Conservation (phyloP, 129 eudicot species). For the Calendula officinalis region DNA sequence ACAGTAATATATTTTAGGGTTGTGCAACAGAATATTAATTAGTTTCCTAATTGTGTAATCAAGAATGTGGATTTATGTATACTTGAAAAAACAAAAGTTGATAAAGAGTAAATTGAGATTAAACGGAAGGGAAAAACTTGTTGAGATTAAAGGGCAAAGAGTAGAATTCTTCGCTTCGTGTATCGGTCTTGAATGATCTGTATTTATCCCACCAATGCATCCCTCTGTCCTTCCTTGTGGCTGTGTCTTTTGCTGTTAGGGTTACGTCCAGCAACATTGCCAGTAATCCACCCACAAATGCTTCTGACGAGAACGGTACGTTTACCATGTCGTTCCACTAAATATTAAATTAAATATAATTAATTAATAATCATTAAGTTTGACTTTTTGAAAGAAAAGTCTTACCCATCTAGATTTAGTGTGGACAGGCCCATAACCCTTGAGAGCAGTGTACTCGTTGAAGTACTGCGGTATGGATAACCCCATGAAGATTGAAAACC, state of each 20-base stretch:
- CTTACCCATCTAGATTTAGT: constrained; percentile 91
- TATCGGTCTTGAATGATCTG: constrained; percentile 77
- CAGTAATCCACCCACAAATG: constrained; percentile 80
- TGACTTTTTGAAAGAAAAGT: constrained; percentile 9
- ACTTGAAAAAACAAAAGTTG: constrained; percentile 9
- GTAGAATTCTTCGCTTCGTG: constrained; percentile 93
- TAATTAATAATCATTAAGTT: neutral
- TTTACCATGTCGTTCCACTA: constrained; percentile 93
- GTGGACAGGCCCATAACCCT: constrained; percentile 79
- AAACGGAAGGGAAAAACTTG: constrained; percentile 94
- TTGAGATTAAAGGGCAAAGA: constrained; percentile 89
- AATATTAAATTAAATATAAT: constrained; percentile 1
- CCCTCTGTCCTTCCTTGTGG: constrained; percentile 85
- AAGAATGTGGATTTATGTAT: constrained; percentile 21
- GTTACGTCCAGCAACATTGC: constrained; percentile 73
- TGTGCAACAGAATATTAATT: too few relatives aligned
- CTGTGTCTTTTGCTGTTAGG: constrained; percentile 58
- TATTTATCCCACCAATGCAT: constrained; percentile 96
- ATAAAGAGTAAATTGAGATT: constrained; percentile 20
- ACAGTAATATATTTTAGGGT: too few relatives aligned
- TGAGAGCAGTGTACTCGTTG: constrained; percentile 69
- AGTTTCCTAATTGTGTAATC: constrained; percentile 6
- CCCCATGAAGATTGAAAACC: constrained; percentile 91
- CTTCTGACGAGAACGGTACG: constrained; percentile 82
- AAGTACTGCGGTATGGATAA: constrained; percentile 89